Evolutionary conservation across 1,139 yeast genomes (phyloP), one percentile per base, ranked within the genome.

Genomic region (Protomyces inundatus): DNA sequence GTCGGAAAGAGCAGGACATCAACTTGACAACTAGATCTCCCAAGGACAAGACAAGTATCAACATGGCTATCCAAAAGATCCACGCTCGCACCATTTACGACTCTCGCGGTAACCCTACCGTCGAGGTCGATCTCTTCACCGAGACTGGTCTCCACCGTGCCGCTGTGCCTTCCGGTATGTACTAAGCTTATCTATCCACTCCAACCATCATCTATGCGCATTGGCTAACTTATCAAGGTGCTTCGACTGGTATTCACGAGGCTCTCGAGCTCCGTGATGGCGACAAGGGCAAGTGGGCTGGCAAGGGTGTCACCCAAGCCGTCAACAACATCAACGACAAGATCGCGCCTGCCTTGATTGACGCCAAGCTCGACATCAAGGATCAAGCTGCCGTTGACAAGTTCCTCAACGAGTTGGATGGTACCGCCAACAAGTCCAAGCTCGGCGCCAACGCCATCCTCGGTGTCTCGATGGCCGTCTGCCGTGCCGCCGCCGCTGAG

Each of bases 231-330:
- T 9, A 10, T 3, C 51, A 37, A 58, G 62, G 62, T 46, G 65
- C 65, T 4, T 57, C 64, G 30, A 62, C 66, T 2, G 67, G 67
- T 50, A 78, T 86, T 77, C 93, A 87, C 79, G 97, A 90, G 82
- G 97, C 97, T 73, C 81, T 89, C 71, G 97, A 90, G 83, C 84
- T 90, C 77, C 89, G 97, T 82, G 97, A 90, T 77, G 90, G 87
- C 74, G 97, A 90, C 82, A 86, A 88, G 81, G 79, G 90, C 75
- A 86, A 87, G 80, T 90, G 97, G 97, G 81, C 84, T 73, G 97
- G 97, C 77, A 90, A 90, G 84, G 97, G 71, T 85, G 97, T 90
- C 70, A 74, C 82, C 76, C 88, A 88, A 80, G 97, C 97, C 71
- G 95, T 90, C 77, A 83, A 87, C 76, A 90, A 90, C 80, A 97